Conservation (phyloP, 768 basidiomycete species). For the Lepiota subincarnata region DNA sequence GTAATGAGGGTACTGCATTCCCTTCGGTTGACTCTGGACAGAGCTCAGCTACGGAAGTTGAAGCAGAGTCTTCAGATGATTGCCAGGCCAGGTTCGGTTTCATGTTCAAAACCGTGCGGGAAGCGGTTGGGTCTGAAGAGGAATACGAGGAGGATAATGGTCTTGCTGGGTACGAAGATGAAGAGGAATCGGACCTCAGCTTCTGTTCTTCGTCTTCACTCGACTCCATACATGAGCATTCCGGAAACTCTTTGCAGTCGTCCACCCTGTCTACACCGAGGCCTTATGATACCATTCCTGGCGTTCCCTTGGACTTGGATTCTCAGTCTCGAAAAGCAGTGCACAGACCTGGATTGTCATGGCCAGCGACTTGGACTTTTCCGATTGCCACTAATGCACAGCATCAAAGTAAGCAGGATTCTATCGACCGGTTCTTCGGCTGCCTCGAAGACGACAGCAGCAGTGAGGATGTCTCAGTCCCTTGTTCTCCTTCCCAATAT, state of each 20-base stretch:
- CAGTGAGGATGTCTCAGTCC: constrained; percentile 32
- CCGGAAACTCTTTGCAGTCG: not conserved
- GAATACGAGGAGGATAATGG: constrained; percentile 52
- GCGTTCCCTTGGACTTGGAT: not conserved
- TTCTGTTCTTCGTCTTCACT: constrained; percentile 51
- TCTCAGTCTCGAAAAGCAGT: constrained; percentile 20
- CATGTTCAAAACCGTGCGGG: constrained; percentile 52
- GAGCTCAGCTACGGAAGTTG: constrained; percentile 66
- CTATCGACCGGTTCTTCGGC: constrained; percentile 76
- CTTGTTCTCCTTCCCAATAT: constrained; percentile 38
- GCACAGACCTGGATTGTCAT: constrained; percentile 37
- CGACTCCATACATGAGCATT: constrained; percentile 45
- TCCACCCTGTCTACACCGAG: constrained; percentile 20
- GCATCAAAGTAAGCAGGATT: constrained; percentile 28
- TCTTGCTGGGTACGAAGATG: constrained; percentile 67
- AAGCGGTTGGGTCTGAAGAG: constrained; percentile 46
- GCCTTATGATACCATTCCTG: constrained; percentile 7
- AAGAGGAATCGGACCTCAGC: constrained; percentile 52
- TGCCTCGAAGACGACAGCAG: constrained; percentile 56
- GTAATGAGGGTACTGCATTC: constrained; percentile 47
- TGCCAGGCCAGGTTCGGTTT: constrained; percentile 36
- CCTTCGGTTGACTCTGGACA: constrained; percentile 60
- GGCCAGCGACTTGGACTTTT: constrained; percentile 73
- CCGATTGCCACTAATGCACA: constrained; percentile 22
- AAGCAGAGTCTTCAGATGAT: constrained; percentile 44